Percentiles rank a stretch among this genome's conserved stretches.
These are phyloP conservation scores for Tirmania nivea DNA, from an alignment of 495 filamentous ascomycete species.

Conservation along the genomic window DNA sequence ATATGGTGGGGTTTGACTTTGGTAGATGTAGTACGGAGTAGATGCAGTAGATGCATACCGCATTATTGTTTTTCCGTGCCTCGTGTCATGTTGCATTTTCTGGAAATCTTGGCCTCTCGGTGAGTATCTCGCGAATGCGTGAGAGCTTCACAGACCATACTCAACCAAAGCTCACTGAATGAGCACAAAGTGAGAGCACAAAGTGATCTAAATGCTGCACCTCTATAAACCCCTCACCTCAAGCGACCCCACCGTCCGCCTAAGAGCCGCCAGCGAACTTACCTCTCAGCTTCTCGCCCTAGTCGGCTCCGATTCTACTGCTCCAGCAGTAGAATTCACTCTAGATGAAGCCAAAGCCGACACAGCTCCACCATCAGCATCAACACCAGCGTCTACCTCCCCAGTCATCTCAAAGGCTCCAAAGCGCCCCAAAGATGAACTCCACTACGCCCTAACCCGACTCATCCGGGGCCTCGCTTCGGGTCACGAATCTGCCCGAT, in stretches of 20 bases:
- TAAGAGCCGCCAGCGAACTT: slow-evolving; percentile 23
- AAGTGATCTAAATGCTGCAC: slow-evolving; percentile 13
- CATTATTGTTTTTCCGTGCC: too few species aligned
- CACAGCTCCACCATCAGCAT: neutral
- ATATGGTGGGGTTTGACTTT: too few species aligned
- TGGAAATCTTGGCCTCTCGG: too few species aligned
- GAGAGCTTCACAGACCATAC: too few species aligned
- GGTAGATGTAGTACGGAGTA: too few species aligned
- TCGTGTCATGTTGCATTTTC: too few species aligned
- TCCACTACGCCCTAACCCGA: slow-evolving; percentile 28
- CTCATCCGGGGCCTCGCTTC: slow-evolving; percentile 78
- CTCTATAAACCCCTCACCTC: slow-evolving; percentile 21
- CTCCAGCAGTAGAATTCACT: neutral
- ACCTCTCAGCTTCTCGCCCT: slow-evolving; percentile 20
- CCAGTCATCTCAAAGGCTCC: neutral
- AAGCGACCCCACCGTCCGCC: slow-evolving; percentile 22
- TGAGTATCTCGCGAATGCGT: too few species aligned
- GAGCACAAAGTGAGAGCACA: slow-evolving; percentile 11
- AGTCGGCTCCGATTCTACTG: neutral
- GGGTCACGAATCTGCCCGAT: slow-evolving; percentile 64
- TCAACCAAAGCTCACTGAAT: too few species aligned
- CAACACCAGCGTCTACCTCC: neutral
- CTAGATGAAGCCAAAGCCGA: slow-evolving; percentile 14
- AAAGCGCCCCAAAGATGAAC: slow-evolving; percentile 5
- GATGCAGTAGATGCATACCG: too few species aligned